Percentiles rank a stretch among this genome's conserved stretches.
These are phyloP conservation scores for Phyllosticta ampelicida DNA, from an alignment of 2,329 filamentous ascomycete species.

Conservation along the genomic window DNA sequence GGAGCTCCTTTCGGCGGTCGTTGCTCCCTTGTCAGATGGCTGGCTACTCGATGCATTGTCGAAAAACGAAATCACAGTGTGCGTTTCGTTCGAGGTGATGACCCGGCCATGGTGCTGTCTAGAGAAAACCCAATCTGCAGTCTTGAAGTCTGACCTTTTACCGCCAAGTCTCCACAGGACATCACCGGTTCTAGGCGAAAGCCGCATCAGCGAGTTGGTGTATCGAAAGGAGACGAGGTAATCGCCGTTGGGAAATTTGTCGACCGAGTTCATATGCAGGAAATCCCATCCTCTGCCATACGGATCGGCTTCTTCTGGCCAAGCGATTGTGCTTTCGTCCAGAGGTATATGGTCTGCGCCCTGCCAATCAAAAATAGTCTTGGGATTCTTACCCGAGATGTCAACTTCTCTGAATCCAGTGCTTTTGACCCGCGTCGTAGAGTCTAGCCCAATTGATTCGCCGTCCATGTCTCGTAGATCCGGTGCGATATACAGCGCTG, in stretches of 20 bases:
- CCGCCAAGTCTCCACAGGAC: slow-evolving; percentile 27
- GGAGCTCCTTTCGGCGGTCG: slow-evolving; percentile 14
- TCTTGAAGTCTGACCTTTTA: slow-evolving; percentile 15
- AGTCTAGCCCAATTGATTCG: slow-evolving; percentile 18
- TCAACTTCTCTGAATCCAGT: slow-evolving; percentile 30
- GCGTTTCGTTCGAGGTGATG: slow-evolving; percentile 32
- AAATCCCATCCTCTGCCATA: slow-evolving; percentile 23
- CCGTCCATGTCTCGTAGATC: slow-evolving; percentile 11
- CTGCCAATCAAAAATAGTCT: slow-evolving; percentile 47
- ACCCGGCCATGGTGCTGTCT: slow-evolving; percentile 9
- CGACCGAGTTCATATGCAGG: slow-evolving; percentile 32
- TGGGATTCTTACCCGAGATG: slow-evolving; percentile 33
- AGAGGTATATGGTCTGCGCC: slow-evolving; percentile 44
- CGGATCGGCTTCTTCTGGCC: background rate
- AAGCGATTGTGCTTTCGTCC: slow-evolving; percentile 6
- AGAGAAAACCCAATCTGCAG: background rate
- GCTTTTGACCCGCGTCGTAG: slow-evolving; percentile 22
- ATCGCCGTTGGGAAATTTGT: slow-evolving; percentile 25
- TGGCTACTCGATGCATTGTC: slow-evolving; percentile 33
- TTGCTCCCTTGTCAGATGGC: slow-evolving; percentile 1
- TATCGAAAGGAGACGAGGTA: slow-evolving; percentile 22
- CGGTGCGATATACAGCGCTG: slow-evolving; percentile 30
- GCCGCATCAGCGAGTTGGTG: slow-evolving; percentile 18
- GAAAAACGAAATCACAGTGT: slow-evolving; percentile 43
- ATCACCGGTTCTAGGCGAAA: slow-evolving; percentile 16